Evolutionary conservation across 2,329 filamentous ascomycete species (phyloP), one percentile per base, ranked within the genome.

Genomic region (Endothia cerciana): DNA sequence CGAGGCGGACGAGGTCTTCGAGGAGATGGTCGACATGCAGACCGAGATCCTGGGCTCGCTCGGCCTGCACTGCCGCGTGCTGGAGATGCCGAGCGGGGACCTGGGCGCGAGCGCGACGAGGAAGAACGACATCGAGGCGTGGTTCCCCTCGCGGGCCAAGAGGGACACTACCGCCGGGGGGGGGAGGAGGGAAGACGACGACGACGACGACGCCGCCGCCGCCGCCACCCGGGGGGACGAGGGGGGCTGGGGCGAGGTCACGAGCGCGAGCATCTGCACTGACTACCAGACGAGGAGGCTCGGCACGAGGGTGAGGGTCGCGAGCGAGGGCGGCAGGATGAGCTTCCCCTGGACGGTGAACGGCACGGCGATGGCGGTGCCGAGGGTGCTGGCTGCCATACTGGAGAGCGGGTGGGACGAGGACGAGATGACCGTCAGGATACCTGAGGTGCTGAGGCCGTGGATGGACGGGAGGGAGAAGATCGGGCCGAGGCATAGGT

Each of bases 111-210:
- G 91, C 36, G 95, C 95, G 15, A 85, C 83, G 28, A 86, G 94
- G 68, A 99, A 99, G 77, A 86, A 90, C 70, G 95, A 99, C 76
- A 97, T 99, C 64, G 95, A 99, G 76, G 93, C 92, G 3, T 94
- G 90, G 78, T 98, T 99, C 80, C 95, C 95, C 0, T 94, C 91
- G 49, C 86, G 94, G 4, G 66, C 66, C 43, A 57, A 60, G 19
- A 49, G 66, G 40, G 63, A 65, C 38, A 59, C 41, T n/a, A 41
- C 25, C 36, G 2, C n/a, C n/a, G n/a, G n/a, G n/a, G n/a, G n/a
- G n/a, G n/a, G n/a, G n/a, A n/a, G n/a, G n/a, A n/a, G n/a, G n/a
- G n/a, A n/a, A n/a, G n/a, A n/a, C n/a, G n/a, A n/a, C n/a, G n/a
- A n/a, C n/a, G n/a, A n/a, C n/a, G n/a, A n/a, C n/a, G n/a, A n/a